Conservation (phyloP, 2,329 filamentous ascomycete genomes). For the Orbilia quercus region DNA sequence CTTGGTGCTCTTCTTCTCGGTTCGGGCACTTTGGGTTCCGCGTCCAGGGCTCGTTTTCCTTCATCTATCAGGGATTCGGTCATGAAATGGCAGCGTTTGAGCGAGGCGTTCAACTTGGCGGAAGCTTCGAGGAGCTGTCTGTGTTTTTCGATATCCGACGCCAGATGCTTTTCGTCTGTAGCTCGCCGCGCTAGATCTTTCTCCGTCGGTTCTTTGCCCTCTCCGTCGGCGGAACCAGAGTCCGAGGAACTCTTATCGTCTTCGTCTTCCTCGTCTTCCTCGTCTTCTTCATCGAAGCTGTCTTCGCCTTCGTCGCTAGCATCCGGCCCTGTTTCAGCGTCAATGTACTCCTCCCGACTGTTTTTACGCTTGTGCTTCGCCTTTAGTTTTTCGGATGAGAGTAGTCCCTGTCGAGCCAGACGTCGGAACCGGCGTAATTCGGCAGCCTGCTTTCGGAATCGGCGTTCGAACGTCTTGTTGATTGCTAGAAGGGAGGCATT, state of each 20-base stretch:
- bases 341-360: slow-evolving; percentile 59
- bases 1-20: slow-evolving; percentile 27
- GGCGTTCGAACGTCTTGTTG: slow-evolving; percentile 89
- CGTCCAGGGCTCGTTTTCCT: slow-evolving; percentile 79
- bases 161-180: slow-evolving; percentile 83
- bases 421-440: slow-evolving; percentile 87
- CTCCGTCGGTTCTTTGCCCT: slow-evolving; percentile 61
- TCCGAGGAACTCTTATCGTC: slow-evolving; percentile 64
- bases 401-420: slow-evolving; percentile 81
- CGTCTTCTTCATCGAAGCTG: slow-evolving; percentile 64
- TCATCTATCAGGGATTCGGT: slow-evolving; percentile 91
- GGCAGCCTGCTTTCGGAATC: slow-evolving; percentile 88
- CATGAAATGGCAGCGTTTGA: slow-evolving; percentile 88
- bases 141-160: slow-evolving; percentile 86
- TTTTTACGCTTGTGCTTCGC: slow-evolving; percentile 48
- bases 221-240: slow-evolving; percentile 66
- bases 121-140: slow-evolving; percentile 88
- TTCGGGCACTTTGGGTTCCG: slow-evolving; percentile 5
- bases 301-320: slow-evolving; percentile 65
- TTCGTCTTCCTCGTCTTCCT: slow-evolving; percentile 61
- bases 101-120: slow-evolving; percentile 93
- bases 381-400: slow-evolving; percentile 66
- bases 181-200: slow-evolving; percentile 70
- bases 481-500: slow-evolving; percentile 96
- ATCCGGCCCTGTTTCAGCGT: slow-evolving; percentile 58